Conservation (phyloP, 2,329 filamentous ascomycete species). For the Colletotrichum coccodes region DNA sequence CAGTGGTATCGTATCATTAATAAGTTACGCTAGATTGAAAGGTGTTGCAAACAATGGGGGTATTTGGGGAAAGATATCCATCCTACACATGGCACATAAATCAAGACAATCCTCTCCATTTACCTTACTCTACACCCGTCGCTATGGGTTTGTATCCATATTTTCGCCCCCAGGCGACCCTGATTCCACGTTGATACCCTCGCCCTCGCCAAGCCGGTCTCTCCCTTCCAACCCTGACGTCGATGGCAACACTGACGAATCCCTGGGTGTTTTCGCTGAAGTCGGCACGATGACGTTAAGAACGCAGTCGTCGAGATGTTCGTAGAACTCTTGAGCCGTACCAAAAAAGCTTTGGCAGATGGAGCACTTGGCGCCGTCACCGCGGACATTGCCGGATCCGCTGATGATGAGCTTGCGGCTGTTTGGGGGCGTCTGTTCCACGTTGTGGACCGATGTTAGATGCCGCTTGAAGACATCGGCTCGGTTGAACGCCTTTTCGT, state of each 20-base stretch:
- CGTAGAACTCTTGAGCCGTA: conserved; percentile 95
- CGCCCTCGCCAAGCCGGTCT: conserved; percentile 13
- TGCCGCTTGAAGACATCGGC: conserved; percentile 98
- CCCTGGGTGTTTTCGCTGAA: conserved; percentile 25
- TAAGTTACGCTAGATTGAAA: conserved; percentile 9
- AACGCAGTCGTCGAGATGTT: conserved; percentile 83
- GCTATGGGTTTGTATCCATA: conserved; percentile 30
- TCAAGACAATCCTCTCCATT: not conserved
- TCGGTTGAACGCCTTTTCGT: conserved; percentile 95
- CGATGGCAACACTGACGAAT: conserved; percentile 20
- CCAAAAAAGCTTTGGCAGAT: conserved; percentile 85
- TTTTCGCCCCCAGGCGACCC: conserved; percentile 25
- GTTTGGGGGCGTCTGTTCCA: conserved; percentile 94
- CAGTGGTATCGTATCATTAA: conserved; percentile 26
- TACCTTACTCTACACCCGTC: conserved; percentile 2
- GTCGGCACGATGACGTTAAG: conserved; percentile 66
- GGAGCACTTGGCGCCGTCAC: conserved; percentile 83
- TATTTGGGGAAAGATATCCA: conserved; percentile 24
- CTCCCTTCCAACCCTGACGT: conserved; percentile 16
- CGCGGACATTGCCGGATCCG: conserved; percentile 34
- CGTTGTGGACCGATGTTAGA: conserved; percentile 89
- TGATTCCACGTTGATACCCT: conserved; percentile 3
- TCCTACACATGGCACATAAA: conserved; percentile 4
- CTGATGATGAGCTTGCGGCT: conserved; percentile 76
- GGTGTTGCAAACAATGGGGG: conserved; percentile 11